Percentiles rank a stretch among this genome's conserved stretches.
Conservation (phyloP, 1,284 basidiomycete species). For the Ceratobasidium sp. region DNA sequence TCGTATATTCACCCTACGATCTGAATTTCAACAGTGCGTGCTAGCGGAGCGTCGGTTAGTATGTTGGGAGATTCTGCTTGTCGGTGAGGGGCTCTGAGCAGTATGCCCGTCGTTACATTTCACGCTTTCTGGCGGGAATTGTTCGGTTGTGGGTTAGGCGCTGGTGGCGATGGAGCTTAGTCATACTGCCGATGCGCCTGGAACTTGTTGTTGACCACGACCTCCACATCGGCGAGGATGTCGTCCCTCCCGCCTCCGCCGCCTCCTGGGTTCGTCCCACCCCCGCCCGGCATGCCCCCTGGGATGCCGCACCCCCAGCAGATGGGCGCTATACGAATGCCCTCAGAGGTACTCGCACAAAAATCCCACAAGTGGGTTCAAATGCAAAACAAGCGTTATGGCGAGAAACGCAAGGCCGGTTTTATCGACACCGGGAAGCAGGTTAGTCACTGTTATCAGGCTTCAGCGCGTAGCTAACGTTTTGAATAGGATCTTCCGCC, state of each 20-base stretch:
- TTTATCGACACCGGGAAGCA: slow-evolving; percentile 95
- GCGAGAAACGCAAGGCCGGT: slow-evolving; percentile 88
- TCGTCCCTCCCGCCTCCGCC: slow-evolving; percentile 47
- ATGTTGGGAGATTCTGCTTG: no score
- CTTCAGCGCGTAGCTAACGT: slow-evolving; percentile 47
- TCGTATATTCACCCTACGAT: no score
- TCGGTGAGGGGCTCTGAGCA: no score
- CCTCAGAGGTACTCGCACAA: slow-evolving; percentile 81
- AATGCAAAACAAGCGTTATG: slow-evolving; percentile 91
- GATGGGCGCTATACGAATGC: slow-evolving; percentile 62
- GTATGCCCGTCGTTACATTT: no score
- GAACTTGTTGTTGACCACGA: slow-evolving; percentile 42
- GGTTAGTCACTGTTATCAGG: slow-evolving; percentile 62
- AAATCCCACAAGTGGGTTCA: slow-evolving; percentile 95
- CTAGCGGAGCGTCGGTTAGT: no score
- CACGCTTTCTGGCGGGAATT: no score
- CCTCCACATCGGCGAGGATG: slow-evolving; percentile 43
- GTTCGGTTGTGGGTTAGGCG: not conserved
- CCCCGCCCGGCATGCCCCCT: slow-evolving; percentile 62
- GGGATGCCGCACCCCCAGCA: slow-evolving; percentile 53
- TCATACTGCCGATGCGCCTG: not conserved
- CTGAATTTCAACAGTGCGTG: no score
- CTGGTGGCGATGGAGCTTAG: slow-evolving; percentile 23
- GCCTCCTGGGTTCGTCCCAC: slow-evolving; percentile 64
- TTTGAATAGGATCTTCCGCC: slow-evolving; percentile 79